phyloP scores from a whole-genome alignment of 2,329 filamentous ascomycete species.

The Fusarium sp. region DNA sequence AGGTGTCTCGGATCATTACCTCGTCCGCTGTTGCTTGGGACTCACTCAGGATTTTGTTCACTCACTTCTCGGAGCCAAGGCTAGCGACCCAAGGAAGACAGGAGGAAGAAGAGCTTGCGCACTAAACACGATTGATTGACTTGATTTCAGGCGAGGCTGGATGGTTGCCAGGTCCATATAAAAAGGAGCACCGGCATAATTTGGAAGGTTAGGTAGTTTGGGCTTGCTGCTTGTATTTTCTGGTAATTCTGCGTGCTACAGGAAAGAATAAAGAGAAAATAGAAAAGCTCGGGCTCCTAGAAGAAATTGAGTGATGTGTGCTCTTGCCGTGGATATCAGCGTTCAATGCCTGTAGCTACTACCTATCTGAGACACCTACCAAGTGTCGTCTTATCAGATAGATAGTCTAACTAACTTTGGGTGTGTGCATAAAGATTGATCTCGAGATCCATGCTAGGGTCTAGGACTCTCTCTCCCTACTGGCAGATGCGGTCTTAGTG shows the following conservation, averaged over 20 bases:
- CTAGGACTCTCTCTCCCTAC: neutral
- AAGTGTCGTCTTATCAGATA: neutral
- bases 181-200: slow-evolving; percentile 5
- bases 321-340: neutral
- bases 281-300: neutral
- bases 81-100: slow-evolving; percentile 19
- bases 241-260: slow-evolving; percentile 8
- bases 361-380: neutral
- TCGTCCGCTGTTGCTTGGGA: slow-evolving; percentile 7
- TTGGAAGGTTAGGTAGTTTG: slow-evolving; percentile 2
- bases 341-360: neutral
- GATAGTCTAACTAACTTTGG: neutral
- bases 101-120: slow-evolving; percentile 27
- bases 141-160: slow-evolving; percentile 17
- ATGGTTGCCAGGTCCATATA: slow-evolving; percentile 15
- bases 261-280: neutral
- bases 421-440: neutral
- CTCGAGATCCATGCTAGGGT: neutral
- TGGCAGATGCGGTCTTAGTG: slow-evolving; percentile 4
- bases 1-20: slow-evolving; percentile 14
- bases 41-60: slow-evolving; percentile 31
- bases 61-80: slow-evolving; percentile 24
- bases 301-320: neutral
- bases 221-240: slow-evolving; percentile 1
- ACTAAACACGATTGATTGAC: slow-evolving; percentile 25